Evolutionary conservation across 2,329 filamentous ascomycete species (phyloP), one percentile per base, ranked within the genome.

Genomic region (Xylariales sp.): DNA sequence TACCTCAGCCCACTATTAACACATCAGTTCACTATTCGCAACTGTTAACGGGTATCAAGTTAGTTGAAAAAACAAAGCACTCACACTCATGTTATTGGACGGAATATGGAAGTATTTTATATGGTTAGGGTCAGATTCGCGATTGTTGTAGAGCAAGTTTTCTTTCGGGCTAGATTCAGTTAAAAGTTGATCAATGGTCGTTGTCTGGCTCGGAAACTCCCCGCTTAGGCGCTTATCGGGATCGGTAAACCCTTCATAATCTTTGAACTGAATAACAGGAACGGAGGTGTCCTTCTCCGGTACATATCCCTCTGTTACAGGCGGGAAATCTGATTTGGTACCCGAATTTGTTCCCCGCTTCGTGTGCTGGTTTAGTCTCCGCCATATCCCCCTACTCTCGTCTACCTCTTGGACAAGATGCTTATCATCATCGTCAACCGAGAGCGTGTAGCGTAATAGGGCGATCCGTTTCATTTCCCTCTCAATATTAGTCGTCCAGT

Each of bases 1-100:
- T 64, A 75, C 75, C 71, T 77, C 75, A 7, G 70, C 70, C 73
- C 73, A 77, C 75, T 77, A 9, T 28, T 2, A 43, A 23, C 23
- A 23, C 23, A 23, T 23, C 23, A 23, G 23, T 23, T 23, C 23
- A 23, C 23, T 23, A 23, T 23, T 23, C 23, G 23, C 23, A 23
- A 23, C 23, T 23, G 23, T 1, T 23, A 23, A 23, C 23, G 2
- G 23, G 23, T 23, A 23, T 23, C 23, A 23, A 23, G 23, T 23
- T 23, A 23, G 23, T 23, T 23, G 2, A 23, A 23, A 23, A 23
- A 23, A 23, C 23, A 23, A 23, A 23, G n/a, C 3, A 30, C 77
- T 78, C 45, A 56, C 54, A 30, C 30, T 56, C 54, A 56, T 56
- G 10, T 45, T 56, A n/a, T 56, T 56, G n/a, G 39, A 56, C n/a